Conservation (phyloP, 768 basidiomycete genomes). For the Auriscalpium orientale region DNA sequence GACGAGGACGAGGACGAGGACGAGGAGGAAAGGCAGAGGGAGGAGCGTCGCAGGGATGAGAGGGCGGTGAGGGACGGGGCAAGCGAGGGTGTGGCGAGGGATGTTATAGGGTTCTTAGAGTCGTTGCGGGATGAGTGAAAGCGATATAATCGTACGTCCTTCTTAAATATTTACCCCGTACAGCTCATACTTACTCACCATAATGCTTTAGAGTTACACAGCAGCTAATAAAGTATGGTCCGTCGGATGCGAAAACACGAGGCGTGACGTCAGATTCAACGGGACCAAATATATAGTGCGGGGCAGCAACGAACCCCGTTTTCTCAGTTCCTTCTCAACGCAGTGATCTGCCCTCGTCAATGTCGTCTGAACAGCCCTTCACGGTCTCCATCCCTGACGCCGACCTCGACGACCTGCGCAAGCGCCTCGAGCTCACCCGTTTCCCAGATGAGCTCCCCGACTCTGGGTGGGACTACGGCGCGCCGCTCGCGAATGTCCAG, state of each 20-base stretch:
- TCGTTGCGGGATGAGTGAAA: slow-evolving; percentile 19
- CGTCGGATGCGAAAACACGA: too few species aligned
- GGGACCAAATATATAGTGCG: too few species aligned
- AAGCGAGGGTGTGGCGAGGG: slow-evolving; percentile 25
- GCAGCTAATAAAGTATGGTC: too few species aligned
- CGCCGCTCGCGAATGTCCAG: slow-evolving; percentile 16
- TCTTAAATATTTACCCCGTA: too few species aligned
- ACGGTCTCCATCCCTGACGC: slow-evolving; percentile 37
- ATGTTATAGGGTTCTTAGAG: slow-evolving; percentile 50
- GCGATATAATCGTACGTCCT: too few species aligned
- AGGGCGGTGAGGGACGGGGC: slow-evolving; percentile 5
- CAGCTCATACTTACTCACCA: too few species aligned
- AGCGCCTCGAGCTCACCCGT: slow-evolving; percentile 37
- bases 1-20: slow-evolving; percentile 10
- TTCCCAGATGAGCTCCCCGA: slow-evolving; percentile 52
- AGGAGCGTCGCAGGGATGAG: neutral
- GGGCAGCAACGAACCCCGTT: too few species aligned
- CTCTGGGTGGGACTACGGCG: slow-evolving; percentile 43
- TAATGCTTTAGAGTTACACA: too few species aligned
- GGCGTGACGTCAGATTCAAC: too few species aligned
- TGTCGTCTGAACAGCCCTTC: slow-evolving; percentile 32
- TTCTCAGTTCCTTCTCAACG: too few species aligned
- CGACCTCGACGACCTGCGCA: slow-evolving; percentile 30
- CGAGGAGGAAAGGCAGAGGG: neutral
- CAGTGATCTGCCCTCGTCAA: too few species aligned